These are phyloP conservation scores for Sonneratia caseolaris DNA, from an alignment of 345 rosid species.

Conservation along the genomic window DNA sequence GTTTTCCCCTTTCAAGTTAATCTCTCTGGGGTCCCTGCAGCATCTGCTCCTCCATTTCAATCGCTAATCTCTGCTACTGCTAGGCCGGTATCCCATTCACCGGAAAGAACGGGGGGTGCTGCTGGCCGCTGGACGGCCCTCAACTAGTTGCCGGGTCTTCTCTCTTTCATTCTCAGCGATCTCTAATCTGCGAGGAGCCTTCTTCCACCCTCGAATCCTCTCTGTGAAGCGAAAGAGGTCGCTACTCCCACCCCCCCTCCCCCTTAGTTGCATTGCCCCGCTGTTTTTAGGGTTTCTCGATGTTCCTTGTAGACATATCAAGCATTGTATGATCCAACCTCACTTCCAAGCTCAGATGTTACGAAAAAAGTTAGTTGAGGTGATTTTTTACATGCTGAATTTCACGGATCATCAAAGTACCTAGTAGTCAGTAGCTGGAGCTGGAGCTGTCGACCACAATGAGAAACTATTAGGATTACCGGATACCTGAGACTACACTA, in stretches of 20 bases:
- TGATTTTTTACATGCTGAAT: neutral
- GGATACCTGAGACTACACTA: neutral
- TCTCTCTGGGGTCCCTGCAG: no score
- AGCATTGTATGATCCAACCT: neutral
- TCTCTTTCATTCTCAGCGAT: neutral
- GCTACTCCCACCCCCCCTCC: no score
- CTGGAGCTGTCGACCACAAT: neutral
- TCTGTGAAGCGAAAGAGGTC: neutral
- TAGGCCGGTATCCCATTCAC: no score
- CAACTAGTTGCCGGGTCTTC: neutral
- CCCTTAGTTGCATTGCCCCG: neutral
- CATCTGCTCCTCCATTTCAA: no score
- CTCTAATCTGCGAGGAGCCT: neutral
- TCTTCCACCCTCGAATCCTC: neutral
- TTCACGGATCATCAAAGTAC: neutral
- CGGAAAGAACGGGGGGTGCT: no score
- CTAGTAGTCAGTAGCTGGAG: neutral
- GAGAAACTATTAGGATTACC: neutral
- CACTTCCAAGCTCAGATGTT: neutral
- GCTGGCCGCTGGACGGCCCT: neutral
- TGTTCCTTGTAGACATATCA: neutral
- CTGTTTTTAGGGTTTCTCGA: neutral
- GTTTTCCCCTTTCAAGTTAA: no score
- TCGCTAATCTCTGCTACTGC: no score
- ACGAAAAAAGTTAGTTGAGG: neutral